phyloP scores from a whole-genome alignment of 805 yeast species.

The Wickerhamiella cacticola region DNA sequence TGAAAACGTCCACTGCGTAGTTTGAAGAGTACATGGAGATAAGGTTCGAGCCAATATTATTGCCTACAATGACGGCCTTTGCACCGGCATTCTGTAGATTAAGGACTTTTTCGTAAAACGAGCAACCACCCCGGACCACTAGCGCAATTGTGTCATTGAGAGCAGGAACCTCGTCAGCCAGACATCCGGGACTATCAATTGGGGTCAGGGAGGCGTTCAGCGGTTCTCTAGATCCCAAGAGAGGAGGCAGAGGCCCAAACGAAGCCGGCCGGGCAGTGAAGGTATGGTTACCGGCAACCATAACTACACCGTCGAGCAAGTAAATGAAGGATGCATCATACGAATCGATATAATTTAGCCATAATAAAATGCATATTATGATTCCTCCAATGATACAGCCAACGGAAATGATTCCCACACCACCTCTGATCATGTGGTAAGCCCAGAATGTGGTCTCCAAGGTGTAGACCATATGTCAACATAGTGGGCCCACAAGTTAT shows the following conservation, averaged over 20 bases:
- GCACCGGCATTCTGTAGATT: conserved; percentile 38
- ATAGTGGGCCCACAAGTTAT: too few species aligned
- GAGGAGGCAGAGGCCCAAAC: conserved; percentile 27
- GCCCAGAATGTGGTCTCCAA: background rate
- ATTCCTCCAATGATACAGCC: background rate
- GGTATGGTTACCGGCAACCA: conserved; percentile 2
- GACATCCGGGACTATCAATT: conserved; percentile 22
- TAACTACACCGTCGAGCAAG: conserved; percentile 10
- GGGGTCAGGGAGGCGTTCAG: conserved; percentile 14
- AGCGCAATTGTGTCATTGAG: conserved; percentile 28
- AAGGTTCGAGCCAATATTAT: conserved; percentile 37
- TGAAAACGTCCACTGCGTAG: conserved; percentile 33
- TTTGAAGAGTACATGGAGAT: conserved; percentile 44
- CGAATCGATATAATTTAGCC: background rate
- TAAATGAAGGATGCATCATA: conserved; percentile 7
- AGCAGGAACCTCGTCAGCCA: conserved; percentile 13
- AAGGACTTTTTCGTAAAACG: conserved; percentile 41
- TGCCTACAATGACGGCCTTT: conserved; percentile 44
- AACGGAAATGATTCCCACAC: background rate
- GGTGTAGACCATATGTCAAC: too few species aligned
- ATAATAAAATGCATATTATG: background rate
- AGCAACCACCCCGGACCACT: conserved; percentile 41
- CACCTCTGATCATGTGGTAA: background rate
- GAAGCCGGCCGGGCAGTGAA: conserved; percentile 31
- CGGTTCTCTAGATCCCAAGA: conserved; percentile 16